Evolutionary conservation across 1,284 basidiomycete species (phyloP).

Genomic region (Pascua guehoae): DNA sequence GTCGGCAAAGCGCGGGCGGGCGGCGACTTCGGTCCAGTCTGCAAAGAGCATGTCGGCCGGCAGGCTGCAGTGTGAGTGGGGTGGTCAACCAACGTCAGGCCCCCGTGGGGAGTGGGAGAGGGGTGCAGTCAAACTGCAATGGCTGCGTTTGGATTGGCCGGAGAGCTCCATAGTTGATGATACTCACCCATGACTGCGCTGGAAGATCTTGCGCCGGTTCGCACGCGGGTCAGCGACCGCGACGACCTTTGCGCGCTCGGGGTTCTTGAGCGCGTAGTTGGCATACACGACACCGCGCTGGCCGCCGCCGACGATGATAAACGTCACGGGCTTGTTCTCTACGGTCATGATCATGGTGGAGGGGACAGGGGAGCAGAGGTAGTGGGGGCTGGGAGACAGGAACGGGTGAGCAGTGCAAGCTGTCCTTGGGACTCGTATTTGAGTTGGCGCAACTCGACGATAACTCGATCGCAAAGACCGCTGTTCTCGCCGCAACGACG

Average conservation of each 20-base stretch:
- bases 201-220: conserved; percentile 61
- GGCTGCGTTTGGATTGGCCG: no score
- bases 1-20: conserved; percentile 68
- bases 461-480: not conserved
- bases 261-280: conserved; percentile 59
- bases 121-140: no score
- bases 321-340: conserved; percentile 47
- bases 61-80: conserved; percentile 42
- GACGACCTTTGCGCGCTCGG: conserved; percentile 66
- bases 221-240: conserved; percentile 76
- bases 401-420: not conserved
- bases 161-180: not conserved
- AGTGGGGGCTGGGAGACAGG: not conserved
- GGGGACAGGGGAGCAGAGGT: not conserved
- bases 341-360: conserved; percentile 5
- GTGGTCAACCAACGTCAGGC: not conserved
- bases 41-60: conserved; percentile 64
- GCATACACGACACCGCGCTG: conserved; percentile 75
- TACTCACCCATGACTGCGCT: conserved; percentile 53
- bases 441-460: not conserved
- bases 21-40: conserved; percentile 67
- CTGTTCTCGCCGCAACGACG: not conserved
- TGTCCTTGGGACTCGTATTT: not conserved
- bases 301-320: conserved; percentile 68
- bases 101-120: not conserved